A percentile compares a stretch with the other conserved stretches of the same genome.
Evolutionary conservation across 768 basidiomycete genomes (phyloP).

Genomic region (Mycena sanguinolenta): DNA sequence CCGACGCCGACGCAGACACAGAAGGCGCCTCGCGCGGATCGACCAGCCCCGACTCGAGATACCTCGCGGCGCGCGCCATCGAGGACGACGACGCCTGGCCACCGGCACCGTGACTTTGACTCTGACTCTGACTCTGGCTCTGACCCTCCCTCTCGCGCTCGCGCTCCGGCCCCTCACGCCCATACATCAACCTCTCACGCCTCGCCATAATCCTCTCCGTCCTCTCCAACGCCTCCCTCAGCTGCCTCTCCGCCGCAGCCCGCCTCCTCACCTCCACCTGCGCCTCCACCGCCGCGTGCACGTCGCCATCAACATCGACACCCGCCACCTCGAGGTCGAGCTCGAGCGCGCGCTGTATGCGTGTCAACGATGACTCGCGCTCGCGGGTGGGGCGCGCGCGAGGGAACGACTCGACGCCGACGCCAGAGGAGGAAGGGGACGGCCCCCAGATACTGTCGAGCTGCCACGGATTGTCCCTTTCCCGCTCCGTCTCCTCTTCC

Average conservation of each 20-base stretch:
- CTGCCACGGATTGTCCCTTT: constrained; percentile 29
- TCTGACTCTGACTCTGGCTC: too few species aligned
- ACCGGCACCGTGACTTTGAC: too few species aligned
- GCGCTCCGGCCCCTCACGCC: constrained; percentile 13
- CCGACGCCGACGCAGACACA: background rate
- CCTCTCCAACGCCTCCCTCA: constrained; percentile 10
- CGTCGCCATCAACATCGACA: too few species aligned
- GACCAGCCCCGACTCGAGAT: constrained; percentile 31
- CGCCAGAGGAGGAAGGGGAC: too few species aligned
- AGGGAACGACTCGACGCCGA: constrained; percentile 9
- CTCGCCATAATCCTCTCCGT: background rate
- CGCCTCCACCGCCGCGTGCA: too few species aligned
- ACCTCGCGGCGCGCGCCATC: constrained; percentile 26
- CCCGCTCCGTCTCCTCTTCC: constrained; percentile 29
- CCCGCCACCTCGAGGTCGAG: too few species aligned
- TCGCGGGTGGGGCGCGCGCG: constrained; percentile 15
- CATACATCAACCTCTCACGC: constrained; percentile 2
- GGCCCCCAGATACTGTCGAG: constrained; percentile 31
- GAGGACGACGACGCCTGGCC: constrained; percentile 13
- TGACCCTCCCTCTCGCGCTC: too few species aligned
- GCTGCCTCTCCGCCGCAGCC: constrained; percentile 16
- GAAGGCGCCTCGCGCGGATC: constrained; percentile 31
- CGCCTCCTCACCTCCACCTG: constrained; percentile 16
- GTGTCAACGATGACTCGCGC: constrained; percentile 13
- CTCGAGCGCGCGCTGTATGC: constrained; percentile 11